Base-by-base conservation (phyloP, 805 yeast genomes). In the Wickerhamomyces bisporus region DNA sequence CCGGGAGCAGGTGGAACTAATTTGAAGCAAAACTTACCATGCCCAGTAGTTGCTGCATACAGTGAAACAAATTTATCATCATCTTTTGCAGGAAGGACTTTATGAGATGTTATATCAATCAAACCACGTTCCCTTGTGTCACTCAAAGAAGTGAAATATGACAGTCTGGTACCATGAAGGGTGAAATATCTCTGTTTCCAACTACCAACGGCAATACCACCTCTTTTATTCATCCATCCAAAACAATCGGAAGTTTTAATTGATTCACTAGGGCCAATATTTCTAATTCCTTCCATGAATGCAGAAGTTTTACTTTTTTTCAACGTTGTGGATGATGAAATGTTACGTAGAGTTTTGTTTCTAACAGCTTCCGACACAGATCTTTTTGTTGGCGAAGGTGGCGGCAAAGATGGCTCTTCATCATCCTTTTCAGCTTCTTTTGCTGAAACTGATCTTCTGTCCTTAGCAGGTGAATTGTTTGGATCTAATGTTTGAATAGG, bases 1-100 rank as follows among this genome's bases (percentile, higher is more conserved):
- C 99, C 99, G 0, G 98, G 98, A 2, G 95, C 95, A 0, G 99
- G 99, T 9, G 99, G 99, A 4, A 89, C 77, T 11, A 93, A 60
- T 60, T 89, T 89, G 68, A 93, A 91, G 53, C 96, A 87, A 57
- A 78, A 86, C 29, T 95, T 72, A n/a, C 98, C 98, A 31, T 85
- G 81, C 8, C 97, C 96, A 3, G 95, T 83, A 24, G 91, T 80
- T 0, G 96, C 93, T 1, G 98, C 97, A 60, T 86, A 86, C 33
- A 91, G 63, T 0, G 96, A 86, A 27, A 86, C 79, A 39, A 85
- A 70, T 57, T 83, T 86, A 62, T 89, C 97, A 50, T 86, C 95
- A 41, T 82, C 89, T 41, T 69, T 71, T 0, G 86, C 81, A 1
- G 96, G 94, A 19, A 87, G 66, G 1, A 91, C 98, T 48, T 86